Conservation (phyloP, 1,284 basidiomycete species). For the Mycena citricolor region DNA sequence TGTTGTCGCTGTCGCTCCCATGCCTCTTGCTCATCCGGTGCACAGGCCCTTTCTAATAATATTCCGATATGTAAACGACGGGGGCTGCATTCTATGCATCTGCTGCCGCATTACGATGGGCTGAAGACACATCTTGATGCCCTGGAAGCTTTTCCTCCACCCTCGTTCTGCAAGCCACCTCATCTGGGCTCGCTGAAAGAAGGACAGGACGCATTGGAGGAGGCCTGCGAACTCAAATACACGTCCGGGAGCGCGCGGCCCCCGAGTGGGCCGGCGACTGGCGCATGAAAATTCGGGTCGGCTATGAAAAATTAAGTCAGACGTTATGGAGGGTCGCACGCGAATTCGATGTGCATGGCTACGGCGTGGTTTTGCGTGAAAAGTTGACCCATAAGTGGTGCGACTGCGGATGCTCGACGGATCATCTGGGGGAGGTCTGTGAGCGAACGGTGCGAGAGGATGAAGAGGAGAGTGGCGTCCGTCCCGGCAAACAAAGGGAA, state of each 20-base stretch:
- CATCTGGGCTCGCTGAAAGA: slow-evolving; percentile 57
- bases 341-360: slow-evolving; percentile 69
- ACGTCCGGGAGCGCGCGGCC: slow-evolving; percentile 30
- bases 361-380: slow-evolving; percentile 64
- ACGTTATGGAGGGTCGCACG: slow-evolving; percentile 64
- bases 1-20: slow-evolving; percentile 2
- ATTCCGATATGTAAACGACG: slow-evolving; percentile 59
- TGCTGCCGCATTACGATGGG: slow-evolving; percentile 57
- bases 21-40: not conserved
- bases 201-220: slow-evolving; percentile 57
- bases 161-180: slow-evolving; percentile 60
- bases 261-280: slow-evolving; percentile 54
- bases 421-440: slow-evolving; percentile 71
- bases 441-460: slow-evolving; percentile 68
- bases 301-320: slow-evolving; percentile 60
- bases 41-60: slow-evolving; percentile 64
- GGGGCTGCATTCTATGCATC: slow-evolving; percentile 61
- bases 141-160: slow-evolving; percentile 54
- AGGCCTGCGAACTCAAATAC: slow-evolving; percentile 56
- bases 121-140: slow-evolving; percentile 59
- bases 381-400: slow-evolving; percentile 73
- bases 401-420: slow-evolving; percentile 73
- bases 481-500: slow-evolving; percentile 62
- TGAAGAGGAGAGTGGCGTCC: slow-evolving; percentile 51
- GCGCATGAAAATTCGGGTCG: slow-evolving; percentile 53